Percentiles rank a stretch among this genome's conserved stretches.
Conservation (phyloP, 192 early-diverging fungal species). For the Coemansia aciculifera region DNA sequence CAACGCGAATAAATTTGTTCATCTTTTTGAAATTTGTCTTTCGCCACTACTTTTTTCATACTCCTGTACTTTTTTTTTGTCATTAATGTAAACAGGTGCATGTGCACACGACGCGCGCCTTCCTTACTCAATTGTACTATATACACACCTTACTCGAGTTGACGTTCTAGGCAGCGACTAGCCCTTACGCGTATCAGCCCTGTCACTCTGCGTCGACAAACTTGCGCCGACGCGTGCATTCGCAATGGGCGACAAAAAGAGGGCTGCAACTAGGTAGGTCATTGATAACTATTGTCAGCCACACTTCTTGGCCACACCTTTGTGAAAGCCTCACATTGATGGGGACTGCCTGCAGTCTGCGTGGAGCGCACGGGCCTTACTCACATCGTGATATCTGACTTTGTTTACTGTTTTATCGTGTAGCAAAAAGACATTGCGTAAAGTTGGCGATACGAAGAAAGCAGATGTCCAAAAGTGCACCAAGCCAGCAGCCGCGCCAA, state of each 20-base stretch:
- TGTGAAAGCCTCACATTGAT: background rate
- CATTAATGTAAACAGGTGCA: slow-evolving; percentile 5
- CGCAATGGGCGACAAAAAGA: slow-evolving; percentile 13
- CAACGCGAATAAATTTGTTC: background rate
- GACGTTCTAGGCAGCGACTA: background rate
- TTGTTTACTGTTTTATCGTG: background rate
- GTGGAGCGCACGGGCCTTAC: background rate
- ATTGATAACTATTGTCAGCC: background rate
- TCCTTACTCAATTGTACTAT: background rate
- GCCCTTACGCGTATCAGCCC: slow-evolving; percentile 2
- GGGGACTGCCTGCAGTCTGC: background rate
- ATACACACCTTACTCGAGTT: background rate
- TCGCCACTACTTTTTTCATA: background rate
- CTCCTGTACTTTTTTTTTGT: background rate
- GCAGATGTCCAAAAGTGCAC: slow-evolving; percentile 1
- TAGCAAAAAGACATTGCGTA: background rate
- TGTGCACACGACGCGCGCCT: slow-evolving; percentile 4
- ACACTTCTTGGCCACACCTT: background rate
- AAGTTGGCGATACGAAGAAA: slow-evolving; percentile 6
- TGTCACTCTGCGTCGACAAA: background rate
- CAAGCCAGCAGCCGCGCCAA: background rate
- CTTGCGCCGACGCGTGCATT: background rate
- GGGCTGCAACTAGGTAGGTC: background rate
- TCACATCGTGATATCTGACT: background rate
- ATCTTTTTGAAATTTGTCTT: background rate